Evolutionary conservation across 2,329 filamentous ascomycete genomes (phyloP).

Genomic region (Fusarium liriodendri): DNA sequence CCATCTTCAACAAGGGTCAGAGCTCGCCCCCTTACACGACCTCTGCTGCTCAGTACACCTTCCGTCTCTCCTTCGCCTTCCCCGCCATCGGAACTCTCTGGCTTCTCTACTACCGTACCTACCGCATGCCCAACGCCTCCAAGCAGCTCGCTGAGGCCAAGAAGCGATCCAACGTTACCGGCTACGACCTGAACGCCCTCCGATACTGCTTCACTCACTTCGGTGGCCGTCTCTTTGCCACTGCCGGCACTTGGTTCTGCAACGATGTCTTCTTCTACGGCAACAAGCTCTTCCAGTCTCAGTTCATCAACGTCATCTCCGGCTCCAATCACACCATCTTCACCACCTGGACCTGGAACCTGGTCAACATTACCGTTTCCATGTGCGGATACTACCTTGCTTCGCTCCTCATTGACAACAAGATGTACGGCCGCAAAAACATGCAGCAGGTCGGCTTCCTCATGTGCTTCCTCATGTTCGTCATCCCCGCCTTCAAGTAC

Average conservation of each 20-base stretch:
- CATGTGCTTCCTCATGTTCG: constrained; percentile 92
- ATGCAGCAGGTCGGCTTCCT: constrained; percentile 97
- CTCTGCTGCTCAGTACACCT: constrained; percentile 87
- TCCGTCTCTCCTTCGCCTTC: constrained; percentile 91
- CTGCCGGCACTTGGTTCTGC: constrained; percentile 90
- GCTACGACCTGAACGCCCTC: constrained; percentile 90
- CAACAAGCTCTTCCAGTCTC: constrained; percentile 95
- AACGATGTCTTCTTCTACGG: constrained; percentile 99
- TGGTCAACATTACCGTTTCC: constrained; percentile 89
- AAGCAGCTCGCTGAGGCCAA: constrained; percentile 86
- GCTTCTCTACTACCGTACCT: constrained; percentile 96
- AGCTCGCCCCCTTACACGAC: constrained; percentile 82
- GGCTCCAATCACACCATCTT: constrained; percentile 78
- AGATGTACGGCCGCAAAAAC: constrained; percentile 93
- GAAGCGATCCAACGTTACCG: constrained; percentile 87
- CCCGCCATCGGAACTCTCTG: constrained; percentile 91
- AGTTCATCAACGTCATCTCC: constrained; percentile 88
- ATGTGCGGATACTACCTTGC: constrained; percentile 91
- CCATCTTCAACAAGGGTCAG: constrained; percentile 85
- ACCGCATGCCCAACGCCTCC: constrained; percentile 90
- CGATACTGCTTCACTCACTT: constrained; percentile 84
- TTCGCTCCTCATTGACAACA: constrained; percentile 91
- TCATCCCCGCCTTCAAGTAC: constrained; percentile 90
- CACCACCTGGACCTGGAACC: constrained; percentile 90
- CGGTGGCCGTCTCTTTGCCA: constrained; percentile 86